Evolutionary conservation across 441 rosid genomes (phyloP).

Genomic region (Arabidopsis lyrata): DNA sequence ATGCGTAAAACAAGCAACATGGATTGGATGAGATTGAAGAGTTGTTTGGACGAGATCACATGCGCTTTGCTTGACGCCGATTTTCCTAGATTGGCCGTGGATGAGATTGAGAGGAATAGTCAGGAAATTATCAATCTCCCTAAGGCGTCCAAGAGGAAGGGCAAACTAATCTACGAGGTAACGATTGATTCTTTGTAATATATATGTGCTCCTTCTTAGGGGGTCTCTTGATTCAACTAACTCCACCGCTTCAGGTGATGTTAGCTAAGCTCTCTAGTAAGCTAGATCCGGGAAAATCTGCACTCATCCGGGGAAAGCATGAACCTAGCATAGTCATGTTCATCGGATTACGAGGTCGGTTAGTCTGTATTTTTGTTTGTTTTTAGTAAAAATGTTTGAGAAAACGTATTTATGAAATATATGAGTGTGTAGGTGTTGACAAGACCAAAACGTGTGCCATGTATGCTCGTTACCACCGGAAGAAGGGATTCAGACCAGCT

Average conservation of each 20-base stretch:
- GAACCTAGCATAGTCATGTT: not conserved
- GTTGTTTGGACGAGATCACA: not conserved
- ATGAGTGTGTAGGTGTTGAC: slow-evolving; percentile 60
- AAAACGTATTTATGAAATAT: too few species aligned
- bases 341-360: not conserved
- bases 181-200: not conserved
- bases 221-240: not conserved
- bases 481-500: slow-evolving; percentile 84
- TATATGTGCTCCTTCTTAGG: not conserved
- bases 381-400: not conserved
- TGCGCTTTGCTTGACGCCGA: too few species aligned
- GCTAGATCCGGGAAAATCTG: not conserved
- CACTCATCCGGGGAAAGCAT: not conserved
- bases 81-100: not conserved
- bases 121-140: not conserved
- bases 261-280: not conserved
- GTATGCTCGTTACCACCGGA: slow-evolving; percentile 81
- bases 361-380: not conserved
- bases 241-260: not conserved
- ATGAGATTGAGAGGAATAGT: not conserved
- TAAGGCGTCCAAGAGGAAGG: not conserved
- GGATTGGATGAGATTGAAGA: not conserved
- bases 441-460: slow-evolving; percentile 83
- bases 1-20: not conserved
- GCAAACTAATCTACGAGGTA: not conserved